phyloP scores from a whole-genome alignment of 2,329 filamentous ascomycete species.

The Gliomastix tumulicola region DNA sequence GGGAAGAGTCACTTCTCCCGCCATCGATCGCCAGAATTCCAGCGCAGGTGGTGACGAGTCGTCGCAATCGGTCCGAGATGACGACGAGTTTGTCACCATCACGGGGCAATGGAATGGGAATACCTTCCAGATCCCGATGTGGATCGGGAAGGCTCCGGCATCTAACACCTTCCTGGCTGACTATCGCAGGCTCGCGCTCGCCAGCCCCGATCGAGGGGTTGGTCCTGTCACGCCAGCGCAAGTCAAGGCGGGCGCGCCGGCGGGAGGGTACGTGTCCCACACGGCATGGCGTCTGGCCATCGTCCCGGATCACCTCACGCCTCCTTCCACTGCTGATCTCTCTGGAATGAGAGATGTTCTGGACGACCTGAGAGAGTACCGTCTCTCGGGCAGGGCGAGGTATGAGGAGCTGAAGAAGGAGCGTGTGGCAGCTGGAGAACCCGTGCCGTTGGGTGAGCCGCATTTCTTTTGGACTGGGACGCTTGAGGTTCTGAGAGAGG shows the following conservation, averaged over 20 bases:
- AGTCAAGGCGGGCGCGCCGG: conserved; percentile 40
- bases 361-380: conserved; percentile 29
- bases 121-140: conserved; percentile 24
- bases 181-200: conserved; percentile 38
- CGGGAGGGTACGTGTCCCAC: conserved; percentile 35
- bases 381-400: conserved; percentile 21
- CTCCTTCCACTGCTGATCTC: conserved; percentile 21
- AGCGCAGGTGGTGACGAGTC: conserved; percentile 1
- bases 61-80: conserved; percentile 8
- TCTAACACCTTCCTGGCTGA: conserved; percentile 31
- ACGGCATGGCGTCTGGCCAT: conserved; percentile 46
- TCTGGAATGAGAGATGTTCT: conserved; percentile 35
- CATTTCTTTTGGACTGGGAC: conserved; percentile 31
- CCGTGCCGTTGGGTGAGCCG: conserved; percentile 10
- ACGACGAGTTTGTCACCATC: conserved; percentile 13
- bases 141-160: conserved; percentile 33
- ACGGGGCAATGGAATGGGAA: conserved; percentile 16
- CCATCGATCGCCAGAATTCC: conserved; percentile 4
- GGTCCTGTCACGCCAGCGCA: conserved; percentile 43
- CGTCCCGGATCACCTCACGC: conserved; percentile 19
- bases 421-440: conserved; percentile 3
- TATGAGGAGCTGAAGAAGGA: conserved; percentile 11
- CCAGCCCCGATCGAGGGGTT: conserved; percentile 25
- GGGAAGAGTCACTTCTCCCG: not conserved
- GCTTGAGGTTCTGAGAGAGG: conserved; percentile 21